Evolutionary conservation across 208 protist species (phyloP).

Genomic region (Trypanosoma caninum): DNA sequence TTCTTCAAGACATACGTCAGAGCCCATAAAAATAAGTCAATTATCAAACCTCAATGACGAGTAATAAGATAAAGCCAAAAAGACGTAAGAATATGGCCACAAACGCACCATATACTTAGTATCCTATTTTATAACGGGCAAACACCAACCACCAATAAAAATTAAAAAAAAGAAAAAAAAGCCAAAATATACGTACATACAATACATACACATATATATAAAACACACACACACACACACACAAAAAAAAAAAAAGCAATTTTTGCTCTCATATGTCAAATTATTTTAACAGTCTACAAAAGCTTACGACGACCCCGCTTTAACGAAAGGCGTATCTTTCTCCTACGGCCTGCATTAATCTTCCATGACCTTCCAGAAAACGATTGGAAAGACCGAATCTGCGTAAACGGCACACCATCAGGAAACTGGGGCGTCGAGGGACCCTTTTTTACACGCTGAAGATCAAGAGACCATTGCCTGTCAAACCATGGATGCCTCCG

Average conservation of each 20-base stretch:
- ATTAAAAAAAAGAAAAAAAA: neutral
- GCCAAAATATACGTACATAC: neutral
- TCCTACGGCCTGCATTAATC: slow-evolving; percentile 80
- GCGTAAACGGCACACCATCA: slow-evolving; percentile 82
- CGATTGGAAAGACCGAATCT: slow-evolving; percentile 84
- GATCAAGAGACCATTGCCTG: slow-evolving; percentile 82
- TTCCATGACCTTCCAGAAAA: slow-evolving; percentile 84
- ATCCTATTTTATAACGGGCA: no score
- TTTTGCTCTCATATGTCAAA: neutral
- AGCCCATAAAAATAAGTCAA: no score
- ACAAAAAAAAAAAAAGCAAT: slow-evolving; percentile 12
- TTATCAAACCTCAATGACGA: no score
- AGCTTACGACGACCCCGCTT: slow-evolving; percentile 86
- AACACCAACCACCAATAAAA: no score
- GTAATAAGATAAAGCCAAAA: no score
- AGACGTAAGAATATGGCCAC: no score
- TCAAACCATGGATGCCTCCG: slow-evolving; percentile 90
- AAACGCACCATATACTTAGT: no score
- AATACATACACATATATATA: neutral
- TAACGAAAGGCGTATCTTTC: slow-evolving; percentile 85
- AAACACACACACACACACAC: slow-evolving; percentile 7
- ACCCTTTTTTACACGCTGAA: slow-evolving; percentile 77
- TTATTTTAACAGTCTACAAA: slow-evolving; percentile 37
- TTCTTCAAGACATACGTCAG: slow-evolving; percentile 15
- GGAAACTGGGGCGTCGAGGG: slow-evolving; percentile 82